phyloP scores from a whole-genome alignment of 148 eudicot genomes.

The Polygonum maritimum region DNA sequence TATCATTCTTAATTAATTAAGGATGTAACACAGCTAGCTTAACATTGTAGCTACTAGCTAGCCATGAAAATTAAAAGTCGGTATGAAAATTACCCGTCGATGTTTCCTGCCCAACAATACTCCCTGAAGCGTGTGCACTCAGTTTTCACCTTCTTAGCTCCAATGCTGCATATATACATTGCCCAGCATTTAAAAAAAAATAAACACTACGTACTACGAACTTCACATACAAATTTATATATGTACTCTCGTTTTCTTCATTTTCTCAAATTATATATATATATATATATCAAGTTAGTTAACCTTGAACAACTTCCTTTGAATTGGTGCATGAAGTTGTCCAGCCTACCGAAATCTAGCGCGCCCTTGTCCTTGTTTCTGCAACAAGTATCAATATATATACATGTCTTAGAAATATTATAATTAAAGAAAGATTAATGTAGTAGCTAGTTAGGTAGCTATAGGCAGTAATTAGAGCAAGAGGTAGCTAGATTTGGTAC shows the following conservation, averaged over 20 bases:
- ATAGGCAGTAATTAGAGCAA: neutral
- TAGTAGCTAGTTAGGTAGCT: no score
- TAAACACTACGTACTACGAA: neutral
- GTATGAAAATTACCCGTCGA: constrained; percentile 54
- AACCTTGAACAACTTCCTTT: constrained; percentile 95
- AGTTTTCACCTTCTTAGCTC: constrained; percentile 75
- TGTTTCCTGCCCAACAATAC: constrained; percentile 57
- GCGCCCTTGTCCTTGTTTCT: constrained; percentile 52
- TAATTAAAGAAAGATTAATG: no score
- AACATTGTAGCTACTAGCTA: neutral
- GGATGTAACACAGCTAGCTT: neutral
- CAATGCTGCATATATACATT: constrained; percentile 50
- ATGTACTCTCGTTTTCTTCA: neutral
- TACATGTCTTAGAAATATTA: neutral
- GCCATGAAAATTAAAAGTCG: neutral
- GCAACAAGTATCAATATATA: neutral
- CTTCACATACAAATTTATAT: no score
- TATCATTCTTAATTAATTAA: neutral
- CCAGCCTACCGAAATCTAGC: constrained; percentile 63
- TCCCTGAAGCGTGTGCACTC: constrained; percentile 81
- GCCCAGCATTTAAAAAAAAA: no score
- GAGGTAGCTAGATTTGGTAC: constrained; percentile 18
- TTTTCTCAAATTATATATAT: neutral
- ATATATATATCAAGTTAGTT: neutral
- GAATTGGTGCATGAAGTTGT: constrained; percentile 76